phyloP scores from a whole-genome alignment of 768 basidiomycete genomes.

The Leccinum variicolor region DNA sequence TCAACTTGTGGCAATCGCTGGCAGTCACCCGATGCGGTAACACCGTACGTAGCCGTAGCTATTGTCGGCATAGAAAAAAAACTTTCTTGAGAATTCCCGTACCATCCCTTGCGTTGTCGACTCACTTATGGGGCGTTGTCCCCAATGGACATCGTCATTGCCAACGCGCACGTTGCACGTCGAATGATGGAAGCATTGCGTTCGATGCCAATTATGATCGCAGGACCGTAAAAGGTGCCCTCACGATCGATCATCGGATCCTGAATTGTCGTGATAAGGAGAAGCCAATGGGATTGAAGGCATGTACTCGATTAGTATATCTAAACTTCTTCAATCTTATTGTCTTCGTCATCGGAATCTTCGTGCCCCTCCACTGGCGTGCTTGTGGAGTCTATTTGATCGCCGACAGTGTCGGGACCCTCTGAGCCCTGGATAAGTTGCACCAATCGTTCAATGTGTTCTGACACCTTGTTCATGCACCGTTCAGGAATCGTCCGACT shows the following conservation, averaged over 20 bases:
- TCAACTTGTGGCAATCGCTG: not conserved
- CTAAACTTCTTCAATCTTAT: conserved; percentile 74
- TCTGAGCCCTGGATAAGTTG: conserved; percentile 81
- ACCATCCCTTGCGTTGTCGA: conserved; percentile 15
- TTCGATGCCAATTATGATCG: not conserved
- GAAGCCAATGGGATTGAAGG: conserved; percentile 8
- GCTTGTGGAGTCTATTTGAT: conserved; percentile 31
- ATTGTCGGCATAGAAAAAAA: conserved; percentile 16
- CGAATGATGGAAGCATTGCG: not conserved
- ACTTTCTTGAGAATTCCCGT: conserved; percentile 20
- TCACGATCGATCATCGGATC: not conserved
- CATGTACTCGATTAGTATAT: conserved; percentile 16
- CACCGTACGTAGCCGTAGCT: conserved; percentile 15
- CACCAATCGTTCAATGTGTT: conserved; percentile 86
- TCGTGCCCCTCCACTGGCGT: conserved; percentile 20
- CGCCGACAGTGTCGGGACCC: conserved; percentile 43
- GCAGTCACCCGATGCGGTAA: conserved; percentile 15
- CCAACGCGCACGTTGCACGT: conserved; percentile 1
- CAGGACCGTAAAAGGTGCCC: not conserved
- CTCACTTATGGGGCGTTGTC: conserved; percentile 19
- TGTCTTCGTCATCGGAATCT: conserved; percentile 59
- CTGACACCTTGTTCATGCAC: conserved; percentile 56
- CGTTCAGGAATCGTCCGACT: not conserved
- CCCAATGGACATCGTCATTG: not conserved
- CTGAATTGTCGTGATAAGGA: not conserved